Evolutionary conservation across 2,329 filamentous ascomycete species (phyloP).

Genomic region (Fusarium compactum): DNA sequence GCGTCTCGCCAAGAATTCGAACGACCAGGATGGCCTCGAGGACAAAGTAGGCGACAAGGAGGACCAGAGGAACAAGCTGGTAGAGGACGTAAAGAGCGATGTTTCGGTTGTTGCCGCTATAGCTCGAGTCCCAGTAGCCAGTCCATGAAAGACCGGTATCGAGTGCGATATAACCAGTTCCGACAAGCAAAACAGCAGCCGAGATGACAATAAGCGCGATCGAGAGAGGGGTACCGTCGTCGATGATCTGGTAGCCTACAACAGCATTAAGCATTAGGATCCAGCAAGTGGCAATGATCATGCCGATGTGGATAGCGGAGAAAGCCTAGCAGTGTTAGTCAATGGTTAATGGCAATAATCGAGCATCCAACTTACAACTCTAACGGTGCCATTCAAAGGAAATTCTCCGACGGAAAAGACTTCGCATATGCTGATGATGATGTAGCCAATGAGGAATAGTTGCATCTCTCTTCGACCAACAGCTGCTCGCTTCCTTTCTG

Average conservation of each 20-base stretch:
- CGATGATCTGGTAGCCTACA: constrained; percentile 92
- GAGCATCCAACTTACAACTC: constrained; percentile 71
- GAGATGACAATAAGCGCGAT: constrained; percentile 80
- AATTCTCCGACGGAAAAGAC: constrained; percentile 96
- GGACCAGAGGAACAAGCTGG: constrained; percentile 87
- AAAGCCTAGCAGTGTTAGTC: constrained; percentile 72
- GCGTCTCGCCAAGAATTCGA: constrained; percentile 84
- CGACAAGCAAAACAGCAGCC: constrained; percentile 79
- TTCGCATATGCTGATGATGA: constrained; percentile 91
- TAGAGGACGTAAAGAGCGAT: constrained; percentile 95
- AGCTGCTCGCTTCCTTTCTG: constrained; percentile 90
- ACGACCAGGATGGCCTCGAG: constrained; percentile 88
- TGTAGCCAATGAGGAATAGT: constrained; percentile 87
- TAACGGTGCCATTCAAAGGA: constrained; percentile 76
- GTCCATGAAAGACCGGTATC: constrained; percentile 93
- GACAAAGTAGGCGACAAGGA: constrained; percentile 87
- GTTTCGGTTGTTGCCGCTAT: constrained; percentile 76
- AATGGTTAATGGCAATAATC: not conserved
- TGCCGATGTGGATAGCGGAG: constrained; percentile 88
- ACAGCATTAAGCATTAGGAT: constrained; percentile 91
- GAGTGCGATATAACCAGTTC: constrained; percentile 94
- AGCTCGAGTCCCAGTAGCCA: constrained; percentile 76
- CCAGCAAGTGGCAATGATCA: constrained; percentile 90
- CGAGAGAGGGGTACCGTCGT: constrained; percentile 91
- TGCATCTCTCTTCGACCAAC: constrained; percentile 98